These are phyloP conservation scores for Simplicillium sp. DNA, from an alignment of 2,329 filamentous ascomycete genomes.

Conservation along the genomic window DNA sequence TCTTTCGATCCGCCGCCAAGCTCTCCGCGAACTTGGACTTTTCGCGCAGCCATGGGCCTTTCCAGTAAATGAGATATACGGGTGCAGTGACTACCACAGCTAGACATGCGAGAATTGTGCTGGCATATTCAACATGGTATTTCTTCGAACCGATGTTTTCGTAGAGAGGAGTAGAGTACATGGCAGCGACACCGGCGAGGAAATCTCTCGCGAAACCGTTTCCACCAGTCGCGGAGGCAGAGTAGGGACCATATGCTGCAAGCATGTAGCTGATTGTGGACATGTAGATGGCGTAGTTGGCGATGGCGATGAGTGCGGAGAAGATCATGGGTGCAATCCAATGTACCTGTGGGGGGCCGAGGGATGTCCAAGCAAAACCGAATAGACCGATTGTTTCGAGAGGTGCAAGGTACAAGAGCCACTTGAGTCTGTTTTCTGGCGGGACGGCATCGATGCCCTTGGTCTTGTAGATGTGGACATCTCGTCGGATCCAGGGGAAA, in stretches of 20 bases:
- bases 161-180: slow-evolving; percentile 49
- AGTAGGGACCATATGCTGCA: slow-evolving; percentile 56
- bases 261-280: slow-evolving; percentile 61
- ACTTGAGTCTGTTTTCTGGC: slow-evolving; percentile 49
- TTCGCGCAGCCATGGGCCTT: slow-evolving; percentile 5
- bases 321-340: slow-evolving; percentile 57
- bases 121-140: slow-evolving; percentile 40
- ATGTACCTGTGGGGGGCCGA: slow-evolving; percentile 40
- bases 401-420: slow-evolving; percentile 49
- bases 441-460: slow-evolving; percentile 28
- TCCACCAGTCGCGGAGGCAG: slow-evolving; percentile 56
- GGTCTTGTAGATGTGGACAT: slow-evolving; percentile 25
- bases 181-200: slow-evolving; percentile 52
- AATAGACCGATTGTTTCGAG: slow-evolving; percentile 51
- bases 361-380: slow-evolving; percentile 51
- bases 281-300: slow-evolving; percentile 56
- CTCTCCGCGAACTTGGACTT: slow-evolving; percentile 8
- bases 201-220: slow-evolving; percentile 59
- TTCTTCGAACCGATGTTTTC: slow-evolving; percentile 25
- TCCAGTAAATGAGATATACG: slow-evolving; percentile 10
- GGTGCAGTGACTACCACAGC: slow-evolving; percentile 32
- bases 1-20: too few species aligned
- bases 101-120: slow-evolving; percentile 40
- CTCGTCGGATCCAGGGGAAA: slow-evolving; percentile 38
- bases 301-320: slow-evolving; percentile 49